phyloP scores from a whole-genome alignment of 805 yeast species.

The Schwanniomyces yamadae region DNA sequence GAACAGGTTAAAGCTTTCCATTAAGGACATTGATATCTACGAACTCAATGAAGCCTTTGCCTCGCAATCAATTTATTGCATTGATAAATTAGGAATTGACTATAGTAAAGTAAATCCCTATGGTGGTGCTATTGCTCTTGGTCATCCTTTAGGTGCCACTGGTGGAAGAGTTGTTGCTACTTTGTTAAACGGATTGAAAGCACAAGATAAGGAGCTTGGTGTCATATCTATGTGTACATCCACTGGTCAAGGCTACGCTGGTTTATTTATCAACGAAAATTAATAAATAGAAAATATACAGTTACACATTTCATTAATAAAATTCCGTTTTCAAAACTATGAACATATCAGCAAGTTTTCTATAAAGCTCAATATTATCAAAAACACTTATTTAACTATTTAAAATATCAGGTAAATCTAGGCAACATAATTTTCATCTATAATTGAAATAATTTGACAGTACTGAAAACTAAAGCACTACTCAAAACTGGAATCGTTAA shows the following conservation, averaged over 20 bases:
- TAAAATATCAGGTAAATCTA: no score
- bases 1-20: slow-evolving; percentile 20
- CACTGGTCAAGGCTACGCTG: slow-evolving; percentile 42
- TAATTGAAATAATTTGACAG: slow-evolving; percentile 31
- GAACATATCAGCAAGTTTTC: no score
- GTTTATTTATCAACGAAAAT: slow-evolving; percentile 27
- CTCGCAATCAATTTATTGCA: slow-evolving; percentile 28
- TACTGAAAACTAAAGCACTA: slow-evolving; percentile 57
- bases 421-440: no score
- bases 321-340: no score
- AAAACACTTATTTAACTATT: no score
- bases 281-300: no score
- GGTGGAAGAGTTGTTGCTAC: slow-evolving; percentile 42
- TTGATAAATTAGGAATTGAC: slow-evolving; percentile 25
- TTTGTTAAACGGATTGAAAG: slow-evolving; percentile 30
- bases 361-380: no score
- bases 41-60: slow-evolving; percentile 41
- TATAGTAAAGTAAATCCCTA: slow-evolving; percentile 39
- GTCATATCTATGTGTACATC: slow-evolving; percentile 42
- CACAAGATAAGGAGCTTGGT: slow-evolving; percentile 30
- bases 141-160: slow-evolving; percentile 62
- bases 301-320: no score
- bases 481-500: slow-evolving; percentile 91
- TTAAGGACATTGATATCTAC: slow-evolving; percentile 26
- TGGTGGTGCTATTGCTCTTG: slow-evolving; percentile 19